Conservation (phyloP, 768 basidiomycete species). For the Cubamyces sp. region DNA sequence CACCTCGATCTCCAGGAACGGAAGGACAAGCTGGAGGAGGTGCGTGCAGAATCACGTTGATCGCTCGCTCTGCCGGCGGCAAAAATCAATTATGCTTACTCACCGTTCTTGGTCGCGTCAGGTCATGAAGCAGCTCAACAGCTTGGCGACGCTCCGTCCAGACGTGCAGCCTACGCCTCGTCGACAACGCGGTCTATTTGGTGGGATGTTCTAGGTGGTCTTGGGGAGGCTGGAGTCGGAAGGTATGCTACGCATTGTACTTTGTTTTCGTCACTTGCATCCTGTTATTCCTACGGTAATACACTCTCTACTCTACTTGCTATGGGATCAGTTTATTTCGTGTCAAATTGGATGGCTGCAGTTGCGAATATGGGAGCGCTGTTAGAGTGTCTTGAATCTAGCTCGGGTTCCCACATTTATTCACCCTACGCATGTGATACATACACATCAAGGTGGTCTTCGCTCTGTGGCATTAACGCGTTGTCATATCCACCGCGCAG, state of each 20-base stretch:
- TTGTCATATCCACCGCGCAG: no score
- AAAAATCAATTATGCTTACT: slow-evolving; percentile 14
- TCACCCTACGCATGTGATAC: no score
- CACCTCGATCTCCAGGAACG: slow-evolving; percentile 95
- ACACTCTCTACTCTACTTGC: slow-evolving; percentile 7
- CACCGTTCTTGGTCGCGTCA: neutral
- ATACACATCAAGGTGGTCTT: no score
- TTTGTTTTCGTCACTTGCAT: neutral
- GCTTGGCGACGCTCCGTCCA: slow-evolving; percentile 84
- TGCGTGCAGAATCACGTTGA: slow-evolving; percentile 35
- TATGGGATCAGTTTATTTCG: neutral
- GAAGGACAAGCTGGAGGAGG: slow-evolving; percentile 97
- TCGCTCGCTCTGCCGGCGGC: neutral
- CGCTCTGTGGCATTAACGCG: no score
- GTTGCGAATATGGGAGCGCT: no score
- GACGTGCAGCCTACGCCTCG: slow-evolving; percentile 77
- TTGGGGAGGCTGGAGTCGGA: neutral
- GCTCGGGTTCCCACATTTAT: no score
- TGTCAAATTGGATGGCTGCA: no score
- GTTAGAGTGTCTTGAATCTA: no score
- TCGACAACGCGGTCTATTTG: slow-evolving; percentile 79
- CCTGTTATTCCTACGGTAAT: slow-evolving; percentile 1
- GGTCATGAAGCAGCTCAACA: slow-evolving; percentile 92
- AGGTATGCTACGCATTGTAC: slow-evolving; percentile 14
- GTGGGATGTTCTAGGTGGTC: slow-evolving; percentile 55